These are phyloP conservation scores for Melastoma malabathricum DNA, from an alignment of 345 rosid genomes.

Conservation along the genomic window DNA sequence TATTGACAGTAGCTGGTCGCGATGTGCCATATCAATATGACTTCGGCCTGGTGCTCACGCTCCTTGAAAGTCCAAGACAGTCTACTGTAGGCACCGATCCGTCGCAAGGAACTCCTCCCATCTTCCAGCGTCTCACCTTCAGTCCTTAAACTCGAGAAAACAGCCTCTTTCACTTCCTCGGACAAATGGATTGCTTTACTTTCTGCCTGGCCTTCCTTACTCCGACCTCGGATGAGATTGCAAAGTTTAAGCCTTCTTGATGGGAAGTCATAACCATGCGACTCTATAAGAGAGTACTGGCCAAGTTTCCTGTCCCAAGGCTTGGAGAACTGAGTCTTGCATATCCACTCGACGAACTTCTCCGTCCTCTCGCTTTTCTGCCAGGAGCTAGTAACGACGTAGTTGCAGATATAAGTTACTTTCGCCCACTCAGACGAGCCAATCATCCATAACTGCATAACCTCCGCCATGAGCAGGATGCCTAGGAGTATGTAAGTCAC, in stretches of 20 bases:
- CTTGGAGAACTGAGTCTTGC: background rate
- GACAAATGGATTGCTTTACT: too few relatives aligned
- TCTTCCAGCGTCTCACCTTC: background rate
- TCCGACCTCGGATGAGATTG: background rate
- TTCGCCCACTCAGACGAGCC: background rate
- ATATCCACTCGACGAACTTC: background rate
- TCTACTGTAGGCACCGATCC: too few relatives aligned
- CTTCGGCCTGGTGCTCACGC: background rate
- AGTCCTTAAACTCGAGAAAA: background rate
- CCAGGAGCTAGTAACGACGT: background rate
- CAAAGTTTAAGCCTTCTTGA: too few relatives aligned
- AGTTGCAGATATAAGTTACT: background rate
- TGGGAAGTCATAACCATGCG: background rate
- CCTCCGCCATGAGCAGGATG: background rate
- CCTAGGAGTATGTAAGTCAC: background rate
- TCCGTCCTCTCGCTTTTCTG: background rate
- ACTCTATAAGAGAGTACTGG: conserved; percentile 1
- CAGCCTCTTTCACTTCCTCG: conserved; percentile 1
- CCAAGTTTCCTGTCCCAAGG: conserved; percentile 2
- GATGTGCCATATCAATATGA: conserved; percentile 4
- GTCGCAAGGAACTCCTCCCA: background rate
- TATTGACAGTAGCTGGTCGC: conserved; percentile 1
- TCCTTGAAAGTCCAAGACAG: background rate
- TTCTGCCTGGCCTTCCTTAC: too few relatives aligned
- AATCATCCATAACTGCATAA: background rate